Base-by-base conservation (phyloP, 768 basidiomycete genomes). In the Sporobolomyces phaffii region DNA sequence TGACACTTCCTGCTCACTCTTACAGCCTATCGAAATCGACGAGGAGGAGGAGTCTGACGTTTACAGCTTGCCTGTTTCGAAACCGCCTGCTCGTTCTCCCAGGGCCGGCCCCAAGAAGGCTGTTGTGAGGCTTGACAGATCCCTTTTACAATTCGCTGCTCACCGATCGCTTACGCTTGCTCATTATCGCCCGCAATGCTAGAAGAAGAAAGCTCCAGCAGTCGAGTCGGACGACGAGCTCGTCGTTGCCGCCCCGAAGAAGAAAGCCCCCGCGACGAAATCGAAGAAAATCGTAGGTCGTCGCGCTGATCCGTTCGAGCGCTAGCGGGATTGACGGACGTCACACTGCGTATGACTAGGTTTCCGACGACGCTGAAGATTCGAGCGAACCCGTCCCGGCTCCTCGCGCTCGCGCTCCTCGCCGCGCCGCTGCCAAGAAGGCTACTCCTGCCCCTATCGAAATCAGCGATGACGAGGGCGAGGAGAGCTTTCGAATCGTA, bases 41-140 rank as follows among this genome's bases (percentile, higher is more conserved):
- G 62, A 57, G 1, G 68, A 69, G 3, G 67, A 63, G 28, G 68
- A 64, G 14, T 17, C 41, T n/a, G 68, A 69, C 49, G 2, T 69
- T 24, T 69, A 60, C 48, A 52, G 52, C 15, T 28, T 64, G 6
- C 68, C 68, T 15, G 31, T 40, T 9, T 56, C 58, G 57, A 65
- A 66, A 64, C 57, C 69, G 2, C 15, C 64, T n/a, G 49, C 63
- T 8, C 62, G 38, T 33, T 64, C 62, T 29, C 67, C 62, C 10
- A 63, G 63, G 41, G 64, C 22, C 5, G 52, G 34, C 20, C 31
- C 62, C 11, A 62, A 61, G 60, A 62, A 62, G 24, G 26, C 54
- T 10, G 22, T 22, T 26, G 40, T 29, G 34, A 36, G 34, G 15
- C 34, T 13, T 20, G 40, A 29, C 52, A 33, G 51, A 36, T n/a